A percentile compares a stretch with the other conserved stretches of the same genome.
These are phyloP conservation scores for Musa schizocarpa DNA, from an alignment of 176 grass and related monocot species.

Conservation along the genomic window DNA sequence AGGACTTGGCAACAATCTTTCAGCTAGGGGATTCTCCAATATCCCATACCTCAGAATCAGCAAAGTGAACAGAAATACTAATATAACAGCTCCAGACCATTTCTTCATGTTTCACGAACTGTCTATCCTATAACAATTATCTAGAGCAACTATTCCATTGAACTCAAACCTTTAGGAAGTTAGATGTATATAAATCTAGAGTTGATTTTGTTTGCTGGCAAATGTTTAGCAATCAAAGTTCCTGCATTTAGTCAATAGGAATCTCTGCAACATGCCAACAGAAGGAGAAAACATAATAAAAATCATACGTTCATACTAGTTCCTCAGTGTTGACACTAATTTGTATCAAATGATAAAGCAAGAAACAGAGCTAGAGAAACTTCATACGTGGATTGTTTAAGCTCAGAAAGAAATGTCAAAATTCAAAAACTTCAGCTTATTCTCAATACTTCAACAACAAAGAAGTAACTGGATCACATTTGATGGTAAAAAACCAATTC, in stretches of 20 bases:
- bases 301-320: neutral
- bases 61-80: conserved; percentile 53
- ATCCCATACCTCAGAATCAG: conserved; percentile 78
- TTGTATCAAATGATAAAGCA: too few relatives aligned
- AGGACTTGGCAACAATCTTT: conserved; percentile 64
- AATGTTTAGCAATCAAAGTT: neutral
- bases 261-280: too few relatives aligned
- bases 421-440: too few relatives aligned
- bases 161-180: neutral
- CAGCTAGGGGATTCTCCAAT: conserved; percentile 63
- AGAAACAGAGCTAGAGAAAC: too few relatives aligned
- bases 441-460: too few relatives aligned
- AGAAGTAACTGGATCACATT: too few relatives aligned
- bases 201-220: neutral
- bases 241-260: neutral
- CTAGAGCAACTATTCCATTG: neutral
- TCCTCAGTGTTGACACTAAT: neutral
- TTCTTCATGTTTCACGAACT: conserved; percentile 65
- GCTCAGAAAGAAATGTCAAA: too few relatives aligned
- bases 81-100: conserved; percentile 59
- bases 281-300: too few relatives aligned
- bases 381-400: too few relatives aligned
- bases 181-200: neutral
- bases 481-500: too few relatives aligned
- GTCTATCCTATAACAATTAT: neutral